Evolutionary conservation across 2,329 filamentous ascomycete genomes (phyloP).

Genomic region (Juglanconis sp.): DNA sequence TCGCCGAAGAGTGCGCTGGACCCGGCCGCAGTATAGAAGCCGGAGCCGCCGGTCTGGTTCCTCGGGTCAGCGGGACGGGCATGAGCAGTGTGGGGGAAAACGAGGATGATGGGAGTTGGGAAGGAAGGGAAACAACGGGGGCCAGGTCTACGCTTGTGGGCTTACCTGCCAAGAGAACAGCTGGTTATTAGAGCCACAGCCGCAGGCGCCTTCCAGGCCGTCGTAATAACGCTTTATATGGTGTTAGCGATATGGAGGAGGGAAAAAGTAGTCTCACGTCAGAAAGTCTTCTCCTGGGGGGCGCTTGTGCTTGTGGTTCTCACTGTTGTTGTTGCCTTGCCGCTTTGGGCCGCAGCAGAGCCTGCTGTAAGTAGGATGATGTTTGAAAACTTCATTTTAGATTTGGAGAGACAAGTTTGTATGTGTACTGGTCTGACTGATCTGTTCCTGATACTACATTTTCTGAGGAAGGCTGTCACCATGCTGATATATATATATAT

Average conservation of each 20-base stretch:
- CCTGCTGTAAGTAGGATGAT: not conserved
- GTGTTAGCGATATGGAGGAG: not conserved
- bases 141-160: too few relatives aligned
- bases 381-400: conserved; percentile 2
- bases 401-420: not conserved
- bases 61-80: not conserved
- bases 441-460: not conserved
- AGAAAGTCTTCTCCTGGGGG: not conserved
- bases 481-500: not conserved
- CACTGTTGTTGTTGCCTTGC: conserved; percentile 15
- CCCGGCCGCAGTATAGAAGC: conserved; percentile 26
- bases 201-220: conserved; percentile 11
- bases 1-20: conserved; percentile 24
- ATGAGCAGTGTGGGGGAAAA: not conserved
- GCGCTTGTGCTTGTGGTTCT: not conserved
- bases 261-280: too few relatives aligned
- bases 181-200: conserved; percentile 4
- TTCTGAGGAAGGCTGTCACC: not conserved
- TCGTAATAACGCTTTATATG: conserved; percentile 13
- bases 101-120: not conserved
- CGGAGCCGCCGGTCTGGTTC: not conserved
- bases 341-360: conserved; percentile 13
- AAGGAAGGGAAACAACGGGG: not conserved
- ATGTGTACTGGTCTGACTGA: too few relatives aligned
- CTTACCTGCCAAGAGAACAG: conserved; percentile 10